phyloP scores from a whole-genome alignment of 306 rosid species.

The Oxytropis ochrocephala region DNA sequence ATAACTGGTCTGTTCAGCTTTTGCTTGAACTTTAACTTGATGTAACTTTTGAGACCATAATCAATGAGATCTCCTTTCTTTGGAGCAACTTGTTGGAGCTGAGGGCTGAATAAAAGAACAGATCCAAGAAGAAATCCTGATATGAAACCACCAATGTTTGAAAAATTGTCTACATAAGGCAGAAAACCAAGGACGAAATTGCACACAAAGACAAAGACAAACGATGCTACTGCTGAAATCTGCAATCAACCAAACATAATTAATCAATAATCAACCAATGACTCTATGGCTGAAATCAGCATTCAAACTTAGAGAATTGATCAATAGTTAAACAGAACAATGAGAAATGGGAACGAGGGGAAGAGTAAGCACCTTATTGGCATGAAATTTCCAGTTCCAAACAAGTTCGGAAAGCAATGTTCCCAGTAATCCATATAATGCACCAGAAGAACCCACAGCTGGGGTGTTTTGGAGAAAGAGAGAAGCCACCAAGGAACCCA shows the following conservation, averaged over 20 bases:
- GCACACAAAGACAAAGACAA: constrained; percentile 42
- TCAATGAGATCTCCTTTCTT: constrained; percentile 47
- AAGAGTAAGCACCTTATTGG: constrained; percentile 50
- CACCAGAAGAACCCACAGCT: constrained; percentile 68
- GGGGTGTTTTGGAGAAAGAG: constrained; percentile 65
- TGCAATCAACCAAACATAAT: constrained; percentile 29
- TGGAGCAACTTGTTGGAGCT: constrained; percentile 37
- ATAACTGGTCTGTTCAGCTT: constrained; percentile 57
- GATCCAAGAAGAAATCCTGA: constrained; percentile 90
- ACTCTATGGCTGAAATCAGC: constrained; percentile 60
- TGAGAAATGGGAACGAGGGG: not conserved
- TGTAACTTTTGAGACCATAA: constrained; percentile 37
- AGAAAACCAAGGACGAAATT: constrained; percentile 73
- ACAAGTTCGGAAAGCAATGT: constrained; percentile 60
- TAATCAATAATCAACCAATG: constrained; percentile 22
- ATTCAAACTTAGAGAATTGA: constrained; percentile 16
- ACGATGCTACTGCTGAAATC: constrained; percentile 56
- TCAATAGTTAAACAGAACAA: constrained; percentile 10
- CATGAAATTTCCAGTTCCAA: constrained; percentile 61
- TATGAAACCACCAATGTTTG: constrained; percentile 71
- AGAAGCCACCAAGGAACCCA: constrained; percentile 80
- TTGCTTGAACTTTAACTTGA: constrained; percentile 48
- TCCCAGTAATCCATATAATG: constrained; percentile 82
- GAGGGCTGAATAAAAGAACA: constrained; percentile 45
- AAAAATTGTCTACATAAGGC: constrained; percentile 72